phyloP scores from a whole-genome alignment of 768 basidiomycete genomes.

The Fomitopsis serialis region DNA sequence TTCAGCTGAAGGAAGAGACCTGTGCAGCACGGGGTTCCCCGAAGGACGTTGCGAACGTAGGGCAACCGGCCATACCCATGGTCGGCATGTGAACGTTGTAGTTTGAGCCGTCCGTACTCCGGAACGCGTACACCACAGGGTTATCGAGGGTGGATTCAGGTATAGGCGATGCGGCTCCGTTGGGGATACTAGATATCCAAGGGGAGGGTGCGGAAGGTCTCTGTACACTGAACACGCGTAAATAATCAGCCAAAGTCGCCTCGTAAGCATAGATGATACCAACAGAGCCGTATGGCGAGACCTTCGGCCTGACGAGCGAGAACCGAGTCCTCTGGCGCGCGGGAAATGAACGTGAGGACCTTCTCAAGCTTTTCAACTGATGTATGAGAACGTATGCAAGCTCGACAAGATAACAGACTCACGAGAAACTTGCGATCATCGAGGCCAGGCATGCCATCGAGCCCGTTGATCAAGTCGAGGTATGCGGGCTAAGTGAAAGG shows the following conservation, averaged over 20 bases:
- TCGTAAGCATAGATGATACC: constrained; percentile 22
- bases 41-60: constrained; percentile 51
- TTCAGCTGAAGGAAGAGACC: constrained; percentile 43
- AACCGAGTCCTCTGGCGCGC: constrained; percentile 29
- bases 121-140: constrained; percentile 53
- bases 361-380: constrained; percentile 50
- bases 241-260: not conserved
- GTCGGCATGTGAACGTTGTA: constrained; percentile 43
- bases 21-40: constrained; percentile 32
- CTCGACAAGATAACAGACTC: constrained; percentile 22
- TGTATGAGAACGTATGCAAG: not conserved
- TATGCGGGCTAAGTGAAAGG: constrained; percentile 38
- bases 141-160: constrained; percentile 56
- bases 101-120: constrained; percentile 43
- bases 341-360: constrained; percentile 54
- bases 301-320: constrained; percentile 36
- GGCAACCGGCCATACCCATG: constrained; percentile 46
- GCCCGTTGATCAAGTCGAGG: constrained; percentile 40
- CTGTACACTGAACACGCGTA: constrained; percentile 51
- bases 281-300: constrained; percentile 49
- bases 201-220: constrained; percentile 75
- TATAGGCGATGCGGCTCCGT: constrained; percentile 44
- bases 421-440: constrained; percentile 63
- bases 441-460: constrained; percentile 31
- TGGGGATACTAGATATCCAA: constrained; percentile 40